Evolutionary conservation across 2,329 filamentous ascomycete genomes (phyloP), one percentile per base, ranked within the genome.

Genomic region (Pseudogymnoascus sp.): DNA sequence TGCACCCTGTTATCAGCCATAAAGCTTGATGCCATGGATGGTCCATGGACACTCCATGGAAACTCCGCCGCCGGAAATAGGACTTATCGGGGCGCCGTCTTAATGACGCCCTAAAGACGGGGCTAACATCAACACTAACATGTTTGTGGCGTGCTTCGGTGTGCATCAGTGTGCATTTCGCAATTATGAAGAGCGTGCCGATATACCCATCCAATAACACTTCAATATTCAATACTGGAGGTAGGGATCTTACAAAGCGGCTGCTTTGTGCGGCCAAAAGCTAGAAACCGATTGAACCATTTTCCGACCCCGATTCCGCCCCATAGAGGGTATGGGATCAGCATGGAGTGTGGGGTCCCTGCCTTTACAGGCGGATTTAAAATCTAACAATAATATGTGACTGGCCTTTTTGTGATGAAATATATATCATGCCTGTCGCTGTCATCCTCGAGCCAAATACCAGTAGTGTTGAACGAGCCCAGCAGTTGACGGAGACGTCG

Each of bases 161-260:
- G 44, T 55, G 44, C 44, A 55, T 31, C 44, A 27, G 27, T 6
- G 44, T 55, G 44, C 44, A 55, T 55, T 55, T 55, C 27, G n/a
- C 27, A 55, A 55, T 55, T 17, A 55, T 33, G 44, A 31, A 13
- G n/a, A 55, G n/a, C 44, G 44, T 55, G 44, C 44, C 44, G 44
- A 55, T 55, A 15, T 55, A 55, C 27, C 44, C 44, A 33, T 55
- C 44, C 44, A 55, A 55, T 55, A 27, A 33, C 12, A 27, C 27
- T 55, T 55, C 44, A 31, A 33, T 31, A n/a, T 5, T 55, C 27
- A 17, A 12, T n/a, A 12, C 10, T 5, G 27, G 8, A 33, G 44
- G 44, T 33, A 55, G 27, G 44, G 44, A 55, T 33, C 27, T 2
- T 12, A 9, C n/a, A 12, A n/a, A 15, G 13, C 44, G n/a, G 44